Base-by-base conservation (phyloP, 2,329 filamentous ascomycete genomes). In the Colletotrichum orbiculare region DNA sequence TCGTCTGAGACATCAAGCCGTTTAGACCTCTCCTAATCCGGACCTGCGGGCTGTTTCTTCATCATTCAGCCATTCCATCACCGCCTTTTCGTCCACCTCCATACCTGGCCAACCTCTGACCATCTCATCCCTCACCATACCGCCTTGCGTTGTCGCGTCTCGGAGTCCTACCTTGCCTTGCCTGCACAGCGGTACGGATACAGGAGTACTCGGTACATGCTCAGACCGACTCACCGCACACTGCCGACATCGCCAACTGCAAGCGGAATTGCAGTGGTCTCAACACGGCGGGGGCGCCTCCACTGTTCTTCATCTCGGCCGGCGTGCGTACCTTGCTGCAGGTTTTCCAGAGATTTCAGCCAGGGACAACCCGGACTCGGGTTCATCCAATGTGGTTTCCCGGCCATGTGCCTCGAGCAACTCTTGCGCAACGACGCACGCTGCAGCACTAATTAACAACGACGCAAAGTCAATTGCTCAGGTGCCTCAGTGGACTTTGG, bases 301-400 rank as follows among this genome's bases (percentile, higher is more conserved):
- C 25, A n/a, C 43, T 46, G 13, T 15, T 46, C 43, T 46, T 25
- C 15, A 15, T 41, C 38, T 41, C 9, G 9, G 15, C 43, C 15
- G 43, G 15, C 43, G 45, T 50, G 46, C 53, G 35, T n/a, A 42
- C 46, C 33, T 55, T 12, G 8, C 42, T 46, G 25, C 53, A 38
- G 53, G 53, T 46, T n/a, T 33, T 54, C 7, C 38, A 42, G 41
- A 17, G 25, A 46, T 10, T 17, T 46, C 13, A 41, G 48, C 37
- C 56, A 59, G 55, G 60, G 57, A 50, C 17, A 17, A 15, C 52
- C 62, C 50, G 25, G 25, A 25, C 25, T 25, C 25, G 25, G 25
- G 57, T 56, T 65, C 62, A 52, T 65, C 57, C 46, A 53, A 62
- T 65, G 62, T 57, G 60, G 39, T 58, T 63, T 63, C 49, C 63